Evolutionary conservation across 768 basidiomycete genomes (phyloP).

Genomic region (Boletus sensibilis): DNA sequence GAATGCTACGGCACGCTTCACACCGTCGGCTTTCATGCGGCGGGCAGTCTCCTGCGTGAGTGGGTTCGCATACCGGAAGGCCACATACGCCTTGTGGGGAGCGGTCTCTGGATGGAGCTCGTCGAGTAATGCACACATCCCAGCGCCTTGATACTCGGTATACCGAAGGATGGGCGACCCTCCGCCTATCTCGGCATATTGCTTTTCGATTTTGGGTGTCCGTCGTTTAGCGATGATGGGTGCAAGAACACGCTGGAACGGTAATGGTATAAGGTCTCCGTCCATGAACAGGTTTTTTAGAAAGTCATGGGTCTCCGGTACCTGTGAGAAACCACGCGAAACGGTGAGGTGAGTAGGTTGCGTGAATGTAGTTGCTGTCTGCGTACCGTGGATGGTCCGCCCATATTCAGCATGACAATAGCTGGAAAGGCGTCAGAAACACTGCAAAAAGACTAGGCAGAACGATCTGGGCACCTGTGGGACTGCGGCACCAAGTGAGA

Average conservation of each 20-base stretch:
- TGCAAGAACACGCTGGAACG: slow-evolving; percentile 85
- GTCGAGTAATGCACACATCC: slow-evolving; percentile 88
- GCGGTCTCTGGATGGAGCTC: slow-evolving; percentile 92
- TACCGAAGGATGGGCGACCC: slow-evolving; percentile 94
- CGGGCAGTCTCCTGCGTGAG: slow-evolving; percentile 79
- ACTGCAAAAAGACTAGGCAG: not conserved
- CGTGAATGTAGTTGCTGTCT: not conserved
- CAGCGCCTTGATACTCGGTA: slow-evolving; percentile 83
- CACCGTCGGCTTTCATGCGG: slow-evolving; percentile 87
- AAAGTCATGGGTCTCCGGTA: slow-evolving; percentile 90
- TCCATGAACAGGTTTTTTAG: slow-evolving; percentile 89
- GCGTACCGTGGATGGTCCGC: slow-evolving; percentile 88
- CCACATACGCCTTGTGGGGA: slow-evolving; percentile 94
- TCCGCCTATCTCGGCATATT: slow-evolving; percentile 93
- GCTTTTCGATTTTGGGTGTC: slow-evolving; percentile 90
- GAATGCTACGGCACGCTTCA: slow-evolving; percentile 91
- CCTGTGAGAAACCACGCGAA: slow-evolving; percentile 43
- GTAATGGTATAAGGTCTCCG: slow-evolving; percentile 92
- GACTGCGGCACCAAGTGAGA: slow-evolving; percentile 40
- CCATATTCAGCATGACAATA: slow-evolving; percentile 99
- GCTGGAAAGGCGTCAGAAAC: slow-evolving; percentile 43
- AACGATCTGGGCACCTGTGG: slow-evolving; percentile 49
- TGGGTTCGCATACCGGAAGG: slow-evolving; percentile 91
- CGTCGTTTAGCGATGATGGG: slow-evolving; percentile 87
- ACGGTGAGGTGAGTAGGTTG: slow-evolving; percentile 10